Evolutionary conservation across 371 early-diverging fungal species (phyloP).

Genomic region (Mortierella sp.): DNA sequence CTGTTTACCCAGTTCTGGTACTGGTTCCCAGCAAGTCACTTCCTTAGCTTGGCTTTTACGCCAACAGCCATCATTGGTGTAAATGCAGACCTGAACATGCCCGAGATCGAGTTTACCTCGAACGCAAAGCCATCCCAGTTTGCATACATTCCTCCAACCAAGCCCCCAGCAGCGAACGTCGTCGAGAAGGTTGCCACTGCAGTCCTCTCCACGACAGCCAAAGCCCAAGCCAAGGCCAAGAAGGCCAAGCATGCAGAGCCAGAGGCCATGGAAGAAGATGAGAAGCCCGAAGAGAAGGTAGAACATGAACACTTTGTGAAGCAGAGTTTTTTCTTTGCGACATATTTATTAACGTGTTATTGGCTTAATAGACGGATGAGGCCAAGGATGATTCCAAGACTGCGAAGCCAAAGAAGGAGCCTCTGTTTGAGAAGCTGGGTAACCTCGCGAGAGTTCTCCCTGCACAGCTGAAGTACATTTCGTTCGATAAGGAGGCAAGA

Average conservation of each 20-base stretch:
- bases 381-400: conserved; percentile 61
- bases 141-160: conserved; percentile 90
- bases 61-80: conserved; percentile 97
- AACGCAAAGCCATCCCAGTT: conserved; percentile 90
- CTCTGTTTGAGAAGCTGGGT: conserved; percentile 75
- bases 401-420: conserved; percentile 76
- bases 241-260: conserved; percentile 75
- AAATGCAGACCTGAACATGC: conserved; percentile 87
- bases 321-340: background rate
- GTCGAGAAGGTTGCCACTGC: conserved; percentile 90
- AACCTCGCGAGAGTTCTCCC: conserved; percentile 94
- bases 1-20: conserved; percentile 99
- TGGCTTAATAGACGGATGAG: conserved; percentile 34
- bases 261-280: conserved; percentile 70
- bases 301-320: no score
- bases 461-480: conserved; percentile 85
- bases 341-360: no score
- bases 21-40: conserved; percentile 99
- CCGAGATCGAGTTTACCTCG: conserved; percentile 87
- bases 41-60: conserved; percentile 92
- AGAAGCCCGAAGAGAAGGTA: conserved; percentile 54
- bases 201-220: conserved; percentile 95
- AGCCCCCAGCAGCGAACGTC: conserved; percentile 73
- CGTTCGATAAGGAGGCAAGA: conserved; percentile 85
- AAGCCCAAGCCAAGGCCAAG: conserved; percentile 91